Conservation (phyloP, 768 basidiomycete species). For the Candolleomyces efflorescens region DNA sequence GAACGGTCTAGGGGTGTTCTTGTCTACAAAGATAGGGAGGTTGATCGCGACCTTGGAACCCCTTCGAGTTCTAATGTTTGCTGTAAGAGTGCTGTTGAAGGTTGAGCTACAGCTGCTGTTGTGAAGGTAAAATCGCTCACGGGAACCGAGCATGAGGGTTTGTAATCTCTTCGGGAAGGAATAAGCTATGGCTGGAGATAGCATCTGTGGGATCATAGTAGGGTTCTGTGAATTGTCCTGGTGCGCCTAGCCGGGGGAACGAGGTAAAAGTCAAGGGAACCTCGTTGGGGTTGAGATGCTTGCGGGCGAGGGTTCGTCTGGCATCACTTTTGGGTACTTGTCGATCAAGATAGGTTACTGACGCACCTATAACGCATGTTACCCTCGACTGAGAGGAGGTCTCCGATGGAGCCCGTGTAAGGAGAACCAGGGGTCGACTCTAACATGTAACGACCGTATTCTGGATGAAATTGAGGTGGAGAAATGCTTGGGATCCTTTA, state of each 20-base stretch:
- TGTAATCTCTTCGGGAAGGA: conserved; percentile 92
- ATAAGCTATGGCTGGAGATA: conserved; percentile 86
- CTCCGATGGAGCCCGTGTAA: conserved; percentile 82
- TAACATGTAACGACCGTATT: conserved; percentile 98
- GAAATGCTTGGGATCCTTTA: conserved; percentile 42
- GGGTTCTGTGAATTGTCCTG: conserved; percentile 91
- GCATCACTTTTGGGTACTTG: not conserved
- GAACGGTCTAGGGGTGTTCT: conserved; percentile 83
- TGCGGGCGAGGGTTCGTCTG: conserved; percentile 81
- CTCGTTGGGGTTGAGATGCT: conserved; percentile 81
- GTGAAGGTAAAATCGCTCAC: conserved; percentile 48
- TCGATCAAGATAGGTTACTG: not conserved
- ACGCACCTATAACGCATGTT: conserved; percentile 91
- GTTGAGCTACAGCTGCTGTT: conserved; percentile 6
- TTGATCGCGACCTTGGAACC: conserved; percentile 96
- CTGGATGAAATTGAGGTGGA: conserved; percentile 92
- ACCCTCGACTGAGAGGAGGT: conserved; percentile 83
- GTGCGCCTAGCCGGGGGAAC: conserved; percentile 89
- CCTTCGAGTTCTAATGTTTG: conserved; percentile 87
- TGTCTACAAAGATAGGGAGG: conserved; percentile 87
- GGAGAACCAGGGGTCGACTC: conserved; percentile 97
- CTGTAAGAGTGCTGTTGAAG: conserved; percentile 80
- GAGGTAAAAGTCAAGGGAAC: conserved; percentile 90
- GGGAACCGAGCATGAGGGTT: conserved; percentile 98
- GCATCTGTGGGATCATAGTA: conserved; percentile 71